Base-by-base conservation (phyloP, 306 rosid genomes). In the Cucurbita maxima region DNA sequence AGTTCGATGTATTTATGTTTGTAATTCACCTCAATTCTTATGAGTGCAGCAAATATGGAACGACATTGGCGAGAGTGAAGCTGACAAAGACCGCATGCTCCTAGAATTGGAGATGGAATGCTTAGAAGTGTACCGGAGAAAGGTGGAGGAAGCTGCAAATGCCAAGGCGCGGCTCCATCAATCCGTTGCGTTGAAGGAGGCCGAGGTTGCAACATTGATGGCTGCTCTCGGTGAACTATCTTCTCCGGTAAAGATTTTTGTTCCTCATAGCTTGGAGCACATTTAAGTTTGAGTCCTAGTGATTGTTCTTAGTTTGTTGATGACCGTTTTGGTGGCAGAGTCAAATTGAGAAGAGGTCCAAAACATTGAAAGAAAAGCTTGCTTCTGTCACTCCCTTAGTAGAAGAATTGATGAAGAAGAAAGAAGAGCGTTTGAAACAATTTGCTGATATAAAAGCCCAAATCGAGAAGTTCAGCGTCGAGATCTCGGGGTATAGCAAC, bases 191-290 rank as follows among this genome's bases (percentile, higher is more conserved):
- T 86, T 97, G 67, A 90, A 90, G 86, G 98, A 94, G 82, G 98
- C 98, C 3, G 97, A 94, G 82, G 87, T 94, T 77, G 97, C 98
- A 10, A 94, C 97, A 19, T 88, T 94, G 50, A 72, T 85, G 77
- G 98, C 97, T 82, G 76, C 92, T 10, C 95, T 94, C n/a, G 98
- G 98, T 6, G 97, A 94, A 75, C 94, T 90, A 44, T 89, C 80
- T 77, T 94, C 97, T 4, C 91, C 89, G 86, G 98, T 94, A 90
- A 74, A 61, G 48, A 37, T 55, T 5, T 13, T 50, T 34, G 75
- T 71, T 71, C n/a, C 10, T 64, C 9, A 64, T 18, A 36, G 51
- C 69, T 62, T 62, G 48, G 47, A 37, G 51, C n/a, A n/a, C 53
- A 0, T 43, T 40, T 43, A 67, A 18, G 53, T 68, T 68, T 47